A percentile compares a stretch with the other conserved stretches of the same genome.
Evolutionary conservation across 257 asterid genomes (phyloP).

Genomic region (Agastache rugosa): DNA sequence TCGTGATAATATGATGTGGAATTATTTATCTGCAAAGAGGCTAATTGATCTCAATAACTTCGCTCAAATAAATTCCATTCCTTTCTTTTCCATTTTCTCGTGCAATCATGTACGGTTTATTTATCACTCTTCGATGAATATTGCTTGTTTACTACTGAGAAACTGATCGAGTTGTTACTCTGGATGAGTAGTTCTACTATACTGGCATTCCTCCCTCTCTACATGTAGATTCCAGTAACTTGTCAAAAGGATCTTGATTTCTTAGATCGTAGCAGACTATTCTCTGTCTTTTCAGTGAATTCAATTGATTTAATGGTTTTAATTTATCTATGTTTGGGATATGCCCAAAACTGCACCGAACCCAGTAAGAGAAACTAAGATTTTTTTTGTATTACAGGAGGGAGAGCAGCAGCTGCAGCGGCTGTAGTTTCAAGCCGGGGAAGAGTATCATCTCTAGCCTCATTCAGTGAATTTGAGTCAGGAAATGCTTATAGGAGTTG

Average conservation of each 20-base stretch:
- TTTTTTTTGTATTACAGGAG: slow-evolving; percentile 49
- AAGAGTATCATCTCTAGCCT: slow-evolving; percentile 61
- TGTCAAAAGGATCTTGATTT: not conserved
- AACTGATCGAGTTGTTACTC: not conserved
- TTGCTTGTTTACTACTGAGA: not conserved
- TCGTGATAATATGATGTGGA: not conserved
- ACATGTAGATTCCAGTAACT: not conserved
- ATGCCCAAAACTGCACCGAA: not conserved
- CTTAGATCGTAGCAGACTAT: not conserved
- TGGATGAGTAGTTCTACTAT: not conserved
- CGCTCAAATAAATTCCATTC: not conserved
- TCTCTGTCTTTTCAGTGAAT: not conserved
- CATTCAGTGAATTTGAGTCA: slow-evolving; percentile 61
- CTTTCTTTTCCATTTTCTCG: not conserved
- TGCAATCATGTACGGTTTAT: not conserved
- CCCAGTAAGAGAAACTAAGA: slow-evolving; percentile 30
- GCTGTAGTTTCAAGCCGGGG: slow-evolving; percentile 74
- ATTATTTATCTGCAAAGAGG: slow-evolving; percentile 27
- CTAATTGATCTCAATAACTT: not conserved
- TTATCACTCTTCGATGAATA: not conserved
- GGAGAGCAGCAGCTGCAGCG: slow-evolving; percentile 82
- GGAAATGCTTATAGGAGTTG: slow-evolving; percentile 69
- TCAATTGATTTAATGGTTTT: not conserved
- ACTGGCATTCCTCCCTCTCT: not conserved
- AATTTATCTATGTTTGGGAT: not conserved